Evolutionary conservation across 2,329 filamentous ascomycete species (phyloP), one percentile per base, ranked within the genome.

Genomic region (Pestalotiopsis sp.): DNA sequence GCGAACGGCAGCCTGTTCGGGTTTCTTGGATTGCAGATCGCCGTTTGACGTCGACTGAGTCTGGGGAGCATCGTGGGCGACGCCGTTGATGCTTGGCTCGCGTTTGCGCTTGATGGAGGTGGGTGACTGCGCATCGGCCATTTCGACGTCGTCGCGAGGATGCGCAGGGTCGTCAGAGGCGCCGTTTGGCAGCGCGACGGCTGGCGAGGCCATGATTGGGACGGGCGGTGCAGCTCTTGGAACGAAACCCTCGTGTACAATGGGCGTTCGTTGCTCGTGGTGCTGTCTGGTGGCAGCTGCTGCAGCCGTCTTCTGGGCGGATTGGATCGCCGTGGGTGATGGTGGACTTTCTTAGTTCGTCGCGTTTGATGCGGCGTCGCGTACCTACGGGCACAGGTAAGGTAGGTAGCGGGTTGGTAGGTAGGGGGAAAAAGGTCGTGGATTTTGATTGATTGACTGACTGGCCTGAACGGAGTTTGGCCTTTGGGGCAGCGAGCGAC

Each of bases 61-160:
- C 55, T 11, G 64, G 17, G 39, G 67, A 73, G 73, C 60, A 68
- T 67, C 59, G 68, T 72, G 22, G 5, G 71, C 72, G 38, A 68
- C 68, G 55, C 71, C 72, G 30, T 75, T 66, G 20, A 61, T 70
- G 68, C 69, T 71, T 22, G 70, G 68, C 67, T 77, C 76, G 71
- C 75, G 76, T 74, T 78, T 78, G 73, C 76, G 76, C 75, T 78
- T 78, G 64, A 70, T 70, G 52, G 55, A n/a, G 64, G 30, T 58
- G 52, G 40, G 11, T 3, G 26, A 58, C 2, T 52, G 26, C 39
- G 22, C 35, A 65, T 66, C 66, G 68, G 68, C 61, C 59, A 67
- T 67, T 57, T 70, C 66, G 52, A 70, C 64, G 73, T 68, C 67
- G 73, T 68, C 26, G 68, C 66, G 59, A 11, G 67, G 38, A 38